A percentile compares a stretch with the other conserved stretches of the same genome.
Evolutionary conservation across 345 rosid genomes (phyloP).

Genomic region (Eucalyptus caleyi): DNA sequence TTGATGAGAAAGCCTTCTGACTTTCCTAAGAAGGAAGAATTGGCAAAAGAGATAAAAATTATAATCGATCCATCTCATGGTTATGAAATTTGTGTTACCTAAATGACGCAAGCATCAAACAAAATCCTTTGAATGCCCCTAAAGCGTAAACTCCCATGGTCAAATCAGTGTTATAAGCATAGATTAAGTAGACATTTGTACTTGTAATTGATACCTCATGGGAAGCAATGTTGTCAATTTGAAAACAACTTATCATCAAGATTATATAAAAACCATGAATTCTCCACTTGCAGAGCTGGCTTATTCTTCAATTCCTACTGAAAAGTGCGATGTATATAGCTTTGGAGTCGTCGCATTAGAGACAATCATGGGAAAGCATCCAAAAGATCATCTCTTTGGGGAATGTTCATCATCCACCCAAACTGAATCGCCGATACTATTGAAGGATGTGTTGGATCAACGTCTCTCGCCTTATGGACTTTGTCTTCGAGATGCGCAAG

Average conservation of each 20-base stretch:
- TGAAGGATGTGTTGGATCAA: neutral
- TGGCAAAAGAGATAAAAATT: neutral
- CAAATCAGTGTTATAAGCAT: neutral
- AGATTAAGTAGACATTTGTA: neutral
- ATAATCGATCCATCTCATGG: fast-evolving
- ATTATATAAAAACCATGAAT: neutral
- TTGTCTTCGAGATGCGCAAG: neutral
- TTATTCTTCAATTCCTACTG: neutral
- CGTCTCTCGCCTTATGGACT: neutral
- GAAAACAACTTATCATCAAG: neutral
- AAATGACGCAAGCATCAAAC: neutral
- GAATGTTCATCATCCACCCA: neutral
- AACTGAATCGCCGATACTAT: neutral
- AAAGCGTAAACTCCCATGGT: neutral
- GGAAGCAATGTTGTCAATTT: neutral
- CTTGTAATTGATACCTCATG: fast-evolving
- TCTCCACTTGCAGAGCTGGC: neutral
- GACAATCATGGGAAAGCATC: neutral
- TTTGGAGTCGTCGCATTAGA: neutral
- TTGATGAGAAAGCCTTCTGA: fast-evolving
- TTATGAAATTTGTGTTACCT: neutral
- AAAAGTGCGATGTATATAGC: neutral
- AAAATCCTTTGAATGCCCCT: neutral
- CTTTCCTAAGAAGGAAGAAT: neutral
- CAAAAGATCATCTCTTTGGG: neutral